Percentiles rank a stretch among this genome's conserved stretches.
These are phyloP conservation scores for Jaminaea rosea DNA, from an alignment of 1,284 basidiomycete species.

Conservation along the genomic window DNA sequence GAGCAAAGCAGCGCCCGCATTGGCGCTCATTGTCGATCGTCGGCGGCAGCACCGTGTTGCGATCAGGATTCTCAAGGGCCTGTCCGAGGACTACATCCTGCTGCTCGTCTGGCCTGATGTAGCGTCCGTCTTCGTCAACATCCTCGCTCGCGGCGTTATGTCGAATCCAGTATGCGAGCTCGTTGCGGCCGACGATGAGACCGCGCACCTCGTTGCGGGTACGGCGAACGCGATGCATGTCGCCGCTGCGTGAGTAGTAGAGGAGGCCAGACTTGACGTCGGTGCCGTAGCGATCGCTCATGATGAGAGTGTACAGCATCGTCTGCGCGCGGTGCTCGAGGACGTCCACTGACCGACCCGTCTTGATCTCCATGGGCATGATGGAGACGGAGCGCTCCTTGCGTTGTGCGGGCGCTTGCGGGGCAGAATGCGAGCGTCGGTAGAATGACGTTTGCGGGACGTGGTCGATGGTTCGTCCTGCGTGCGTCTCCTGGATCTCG, in stretches of 20 bases:
- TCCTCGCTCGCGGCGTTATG: conserved; percentile 4
- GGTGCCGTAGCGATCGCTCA: conserved; percentile 73
- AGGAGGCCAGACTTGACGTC: conserved; percentile 63
- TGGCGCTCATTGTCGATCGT: conserved; percentile 72
- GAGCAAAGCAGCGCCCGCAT: conserved; percentile 72
- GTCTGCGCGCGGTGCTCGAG: conserved; percentile 96
- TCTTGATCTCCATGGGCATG: conserved; percentile 87
- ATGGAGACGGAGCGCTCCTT: conserved; percentile 44
- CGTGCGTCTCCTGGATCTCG: conserved; percentile 30
- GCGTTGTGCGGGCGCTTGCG: background rate
- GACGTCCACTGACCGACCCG: conserved; percentile 63
- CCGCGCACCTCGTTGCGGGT: conserved; percentile 72
- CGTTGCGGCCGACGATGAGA: conserved; percentile 72
- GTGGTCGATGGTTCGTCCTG: conserved; percentile 8
- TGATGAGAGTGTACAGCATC: conserved; percentile 87
- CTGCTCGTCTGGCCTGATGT: too few relatives aligned
- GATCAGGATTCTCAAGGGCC: background rate
- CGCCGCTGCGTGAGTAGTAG: conserved; percentile 85
- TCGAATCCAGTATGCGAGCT: conserved; percentile 59
- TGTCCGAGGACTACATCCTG: too few relatives aligned
- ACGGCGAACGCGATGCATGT: conserved; percentile 71
- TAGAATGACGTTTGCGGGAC: background rate
- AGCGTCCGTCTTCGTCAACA: background rate
- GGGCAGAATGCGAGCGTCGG: background rate
- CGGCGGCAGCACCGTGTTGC: conserved; percentile 53